These are phyloP conservation scores for Penicillium waksmanii DNA, from an alignment of 495 filamentous ascomycete species.

Conservation along the genomic window DNA sequence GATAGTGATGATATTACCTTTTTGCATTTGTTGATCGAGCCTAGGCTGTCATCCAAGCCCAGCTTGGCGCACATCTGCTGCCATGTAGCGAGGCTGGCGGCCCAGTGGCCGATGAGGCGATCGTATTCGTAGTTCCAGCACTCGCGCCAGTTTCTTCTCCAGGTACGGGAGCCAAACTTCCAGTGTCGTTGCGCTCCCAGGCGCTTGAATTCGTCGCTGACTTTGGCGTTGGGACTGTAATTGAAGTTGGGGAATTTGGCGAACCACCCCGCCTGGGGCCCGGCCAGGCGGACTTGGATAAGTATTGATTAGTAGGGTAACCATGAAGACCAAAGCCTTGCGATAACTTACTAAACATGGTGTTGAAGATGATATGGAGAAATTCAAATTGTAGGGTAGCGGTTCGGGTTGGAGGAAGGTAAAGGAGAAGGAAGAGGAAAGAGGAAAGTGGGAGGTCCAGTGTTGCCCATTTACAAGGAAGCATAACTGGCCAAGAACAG, in stretches of 20 bases:
- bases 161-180: background rate
- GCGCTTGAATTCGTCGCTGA: background rate
- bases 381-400: too few relatives aligned
- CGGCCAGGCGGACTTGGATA: too few relatives aligned
- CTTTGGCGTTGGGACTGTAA: background rate
- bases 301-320: too few relatives aligned
- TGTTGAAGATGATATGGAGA: too few relatives aligned
- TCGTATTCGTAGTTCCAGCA: background rate
- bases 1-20: background rate
- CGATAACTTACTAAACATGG: too few relatives aligned
- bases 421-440: too few relatives aligned
- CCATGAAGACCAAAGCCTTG: too few relatives aligned
- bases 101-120: background rate
- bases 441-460: too few relatives aligned
- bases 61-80: background rate
- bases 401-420: too few relatives aligned
- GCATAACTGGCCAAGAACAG: too few relatives aligned
- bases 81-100: background rate
- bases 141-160: background rate
- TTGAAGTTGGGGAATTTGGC: background rate
- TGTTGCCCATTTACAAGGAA: too few relatives aligned
- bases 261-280: background rate
- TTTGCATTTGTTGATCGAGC: background rate
- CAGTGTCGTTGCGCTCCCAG: background rate
- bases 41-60: background rate